Conservation (phyloP, 148 eudicot species). For the Rhododendron henanense region DNA sequence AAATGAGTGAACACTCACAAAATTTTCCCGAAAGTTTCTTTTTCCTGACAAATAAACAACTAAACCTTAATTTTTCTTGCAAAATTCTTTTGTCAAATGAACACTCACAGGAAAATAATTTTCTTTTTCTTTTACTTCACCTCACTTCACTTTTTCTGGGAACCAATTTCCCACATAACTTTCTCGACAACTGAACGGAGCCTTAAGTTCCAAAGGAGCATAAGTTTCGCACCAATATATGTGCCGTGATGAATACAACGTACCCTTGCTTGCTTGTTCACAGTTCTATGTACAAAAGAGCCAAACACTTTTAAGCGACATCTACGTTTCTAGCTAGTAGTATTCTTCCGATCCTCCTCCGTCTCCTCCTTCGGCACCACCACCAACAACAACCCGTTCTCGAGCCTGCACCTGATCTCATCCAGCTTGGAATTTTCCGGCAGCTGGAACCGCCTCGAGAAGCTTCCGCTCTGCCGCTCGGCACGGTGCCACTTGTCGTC, state of each 20-base stretch:
- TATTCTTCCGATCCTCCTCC: not conserved
- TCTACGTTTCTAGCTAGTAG: not conserved
- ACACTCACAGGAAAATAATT: too few species aligned
- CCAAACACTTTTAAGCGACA: not conserved
- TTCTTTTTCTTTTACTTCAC: too few species aligned
- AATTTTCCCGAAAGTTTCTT: too few species aligned
- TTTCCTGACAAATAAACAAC: too few species aligned
- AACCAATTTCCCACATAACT: too few species aligned
- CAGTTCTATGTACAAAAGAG: not conserved
- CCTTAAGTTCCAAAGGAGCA: too few species aligned
- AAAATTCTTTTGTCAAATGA: too few species aligned
- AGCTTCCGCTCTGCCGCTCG: slow-evolving; percentile 10
- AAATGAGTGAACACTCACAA: too few species aligned
- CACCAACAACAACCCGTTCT: slow-evolving; percentile 13
- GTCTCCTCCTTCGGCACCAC: not conserved
- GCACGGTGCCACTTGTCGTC: slow-evolving; percentile 17
- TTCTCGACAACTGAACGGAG: too few species aligned
- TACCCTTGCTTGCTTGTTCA: not conserved
- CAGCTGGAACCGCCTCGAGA: slow-evolving; percentile 11
- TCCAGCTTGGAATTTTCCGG: slow-evolving; percentile 16
- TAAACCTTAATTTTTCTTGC: too few species aligned
- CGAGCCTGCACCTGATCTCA: slow-evolving; percentile 7
- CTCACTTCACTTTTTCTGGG: too few species aligned
- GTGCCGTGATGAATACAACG: not conserved
- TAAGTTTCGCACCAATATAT: too few species aligned